Percentiles rank a stretch among this genome's conserved stretches.
Conservation (phyloP, 140 eudicot genomes). For the Oenanthe javanica region DNA sequence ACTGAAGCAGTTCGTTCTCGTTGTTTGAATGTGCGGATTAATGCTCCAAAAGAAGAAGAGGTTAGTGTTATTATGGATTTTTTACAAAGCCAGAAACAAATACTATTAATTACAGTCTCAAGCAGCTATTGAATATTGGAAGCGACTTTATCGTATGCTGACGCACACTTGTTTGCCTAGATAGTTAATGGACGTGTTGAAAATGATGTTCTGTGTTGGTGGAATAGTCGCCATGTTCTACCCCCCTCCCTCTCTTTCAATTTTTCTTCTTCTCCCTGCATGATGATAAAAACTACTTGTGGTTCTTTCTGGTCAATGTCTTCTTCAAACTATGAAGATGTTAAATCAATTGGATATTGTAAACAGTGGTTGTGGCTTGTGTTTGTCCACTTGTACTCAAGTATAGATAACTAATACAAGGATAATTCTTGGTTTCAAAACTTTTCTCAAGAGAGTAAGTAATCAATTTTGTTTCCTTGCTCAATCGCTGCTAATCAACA, state of each 20-base stretch:
- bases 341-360: not conserved
- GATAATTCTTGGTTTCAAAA: not conserved
- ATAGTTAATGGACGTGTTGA: not conserved
- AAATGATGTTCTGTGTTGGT: not conserved
- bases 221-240: not conserved
- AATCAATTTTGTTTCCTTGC: not conserved
- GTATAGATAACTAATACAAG: not conserved
- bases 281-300: not conserved
- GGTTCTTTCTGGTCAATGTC: not conserved
- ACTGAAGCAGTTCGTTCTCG: slow-evolving; percentile 99
- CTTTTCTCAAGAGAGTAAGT: not conserved
- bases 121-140: not conserved
- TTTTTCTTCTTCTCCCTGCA: not conserved
- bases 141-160: not conserved
- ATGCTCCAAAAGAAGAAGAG: slow-evolving; percentile 77
- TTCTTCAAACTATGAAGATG: not conserved
- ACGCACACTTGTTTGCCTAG: not conserved
- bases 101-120: not conserved
- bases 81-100: not conserved
- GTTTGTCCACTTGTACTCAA: not conserved
- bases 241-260: not conserved
- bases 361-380: not conserved
- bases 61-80: slow-evolving; percentile 24
- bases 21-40: slow-evolving; percentile 73
- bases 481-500: not conserved